Evolutionary conservation across 192 early-diverging fungal species (phyloP).

Genomic region (Backusella australiensis): DNA sequence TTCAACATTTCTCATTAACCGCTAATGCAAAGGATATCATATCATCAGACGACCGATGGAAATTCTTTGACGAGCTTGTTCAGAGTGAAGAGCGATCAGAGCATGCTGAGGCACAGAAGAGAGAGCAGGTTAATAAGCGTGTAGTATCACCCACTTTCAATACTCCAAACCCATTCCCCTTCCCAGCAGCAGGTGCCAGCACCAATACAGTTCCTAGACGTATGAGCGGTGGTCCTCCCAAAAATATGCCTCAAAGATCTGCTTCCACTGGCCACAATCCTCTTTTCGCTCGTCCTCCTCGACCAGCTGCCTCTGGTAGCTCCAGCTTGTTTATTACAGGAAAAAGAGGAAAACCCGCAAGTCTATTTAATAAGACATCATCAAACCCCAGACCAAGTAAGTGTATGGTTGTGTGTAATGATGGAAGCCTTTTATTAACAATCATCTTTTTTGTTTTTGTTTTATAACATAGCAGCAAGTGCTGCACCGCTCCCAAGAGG

Average conservation of each 20-base stretch:
- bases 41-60: not conserved
- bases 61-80: constrained; percentile 8
- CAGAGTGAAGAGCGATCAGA: constrained; percentile 11
- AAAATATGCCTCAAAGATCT: not conserved
- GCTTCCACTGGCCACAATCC: not conserved
- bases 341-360: not conserved
- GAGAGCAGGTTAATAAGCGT: not conserved
- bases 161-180: not conserved
- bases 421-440: not conserved
- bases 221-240: not conserved
- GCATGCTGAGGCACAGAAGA: not conserved
- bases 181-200: not conserved
- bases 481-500: constrained; percentile 15
- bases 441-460: not conserved
- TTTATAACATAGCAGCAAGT: constrained; percentile 8
- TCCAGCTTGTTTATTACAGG: not conserved
- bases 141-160: not conserved
- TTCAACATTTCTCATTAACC: constrained; percentile 5
- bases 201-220: not conserved
- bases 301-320: not conserved
- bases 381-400: not conserved
- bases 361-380: not conserved
- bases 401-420: not conserved
- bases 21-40: not conserved
- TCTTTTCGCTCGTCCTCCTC: not conserved